These are phyloP conservation scores for slime mould (Dictyostelium discoideum) DNA, from an alignment of 78 protist genomes.

Conservation along the genomic window DNA sequence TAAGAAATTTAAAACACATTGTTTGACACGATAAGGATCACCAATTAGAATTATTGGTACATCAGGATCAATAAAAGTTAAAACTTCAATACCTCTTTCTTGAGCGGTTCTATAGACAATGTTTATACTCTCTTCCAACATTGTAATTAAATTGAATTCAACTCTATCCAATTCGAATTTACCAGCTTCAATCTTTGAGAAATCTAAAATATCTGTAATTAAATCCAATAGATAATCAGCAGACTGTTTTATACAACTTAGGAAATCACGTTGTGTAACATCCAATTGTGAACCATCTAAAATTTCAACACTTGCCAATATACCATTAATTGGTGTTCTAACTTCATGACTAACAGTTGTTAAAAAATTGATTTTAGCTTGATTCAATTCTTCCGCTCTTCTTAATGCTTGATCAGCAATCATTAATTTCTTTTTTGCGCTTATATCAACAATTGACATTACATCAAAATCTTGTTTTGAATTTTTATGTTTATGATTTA, in stretches of 20 bases:
- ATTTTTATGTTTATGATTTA: background rate
- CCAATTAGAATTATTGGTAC: slow-evolving; percentile 66
- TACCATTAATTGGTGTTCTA: slow-evolving; percentile 75
- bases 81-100: slow-evolving; percentile 36
- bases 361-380: slow-evolving; percentile 60
- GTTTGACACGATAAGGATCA: slow-evolving; percentile 78
- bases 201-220: slow-evolving; percentile 62
- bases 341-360: slow-evolving; percentile 74
- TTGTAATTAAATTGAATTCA: slow-evolving; percentile 54
- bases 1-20: slow-evolving; percentile 63
- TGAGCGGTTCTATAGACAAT: slow-evolving; percentile 55
- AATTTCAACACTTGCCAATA: slow-evolving; percentile 59
- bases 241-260: slow-evolving; percentile 14
- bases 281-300: slow-evolving; percentile 25
- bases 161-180: slow-evolving; percentile 54
- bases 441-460: slow-evolving; percentile 48
- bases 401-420: slow-evolving; percentile 47
- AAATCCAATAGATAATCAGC: slow-evolving; percentile 49
- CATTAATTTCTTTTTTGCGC: slow-evolving; percentile 50
- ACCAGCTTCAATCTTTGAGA: slow-evolving; percentile 82
- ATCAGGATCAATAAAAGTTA: slow-evolving; percentile 32
- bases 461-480: slow-evolving; percentile 28
- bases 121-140: slow-evolving; percentile 63
- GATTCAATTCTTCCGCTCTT: slow-evolving; percentile 71
- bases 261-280: slow-evolving; percentile 46